Evolutionary conservation across 345 rosid species (phyloP).

Genomic region (Pistacia vera): DNA sequence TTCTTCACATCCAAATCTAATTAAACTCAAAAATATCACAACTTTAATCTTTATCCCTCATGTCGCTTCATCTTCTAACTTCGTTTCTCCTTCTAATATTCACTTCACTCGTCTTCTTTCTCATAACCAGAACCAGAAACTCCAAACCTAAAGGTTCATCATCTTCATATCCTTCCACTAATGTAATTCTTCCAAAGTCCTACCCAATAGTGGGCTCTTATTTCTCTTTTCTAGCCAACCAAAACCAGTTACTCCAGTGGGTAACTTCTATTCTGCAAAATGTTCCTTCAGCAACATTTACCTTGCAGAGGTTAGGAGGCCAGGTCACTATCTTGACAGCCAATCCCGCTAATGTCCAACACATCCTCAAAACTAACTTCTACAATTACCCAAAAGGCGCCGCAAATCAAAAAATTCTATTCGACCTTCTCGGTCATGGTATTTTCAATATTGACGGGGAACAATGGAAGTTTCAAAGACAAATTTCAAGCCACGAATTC

Average conservation of each 20-base stretch:
- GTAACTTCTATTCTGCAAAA: slow-evolving; percentile 1
- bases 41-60: too few species aligned
- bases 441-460: slow-evolving; percentile 71
- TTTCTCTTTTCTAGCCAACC: background rate
- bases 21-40: too few species aligned
- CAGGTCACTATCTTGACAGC: slow-evolving; percentile 59
- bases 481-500: slow-evolving; percentile 65
- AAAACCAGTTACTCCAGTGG: slow-evolving; percentile 11
- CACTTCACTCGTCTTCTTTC: too few species aligned
- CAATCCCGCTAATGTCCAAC: slow-evolving; percentile 64
- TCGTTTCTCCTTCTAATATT: too few species aligned
- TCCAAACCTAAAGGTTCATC: background rate
- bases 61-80: too few species aligned
- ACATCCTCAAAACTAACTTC: slow-evolving; percentile 66
- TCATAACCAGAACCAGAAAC: background rate
- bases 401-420: slow-evolving; percentile 24
- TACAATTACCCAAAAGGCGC: slow-evolving; percentile 56
- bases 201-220: slow-evolving; percentile 15
- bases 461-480: slow-evolving; percentile 37
- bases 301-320: background rate
- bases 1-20: too few species aligned
- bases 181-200: slow-evolving; percentile 9
- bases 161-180: background rate
- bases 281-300: slow-evolving; percentile 21
- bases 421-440: slow-evolving; percentile 71